Evolutionary conservation across 345 rosid species (phyloP), one percentile per base, ranked within the genome.

Genomic region (Camelina sativa): DNA sequence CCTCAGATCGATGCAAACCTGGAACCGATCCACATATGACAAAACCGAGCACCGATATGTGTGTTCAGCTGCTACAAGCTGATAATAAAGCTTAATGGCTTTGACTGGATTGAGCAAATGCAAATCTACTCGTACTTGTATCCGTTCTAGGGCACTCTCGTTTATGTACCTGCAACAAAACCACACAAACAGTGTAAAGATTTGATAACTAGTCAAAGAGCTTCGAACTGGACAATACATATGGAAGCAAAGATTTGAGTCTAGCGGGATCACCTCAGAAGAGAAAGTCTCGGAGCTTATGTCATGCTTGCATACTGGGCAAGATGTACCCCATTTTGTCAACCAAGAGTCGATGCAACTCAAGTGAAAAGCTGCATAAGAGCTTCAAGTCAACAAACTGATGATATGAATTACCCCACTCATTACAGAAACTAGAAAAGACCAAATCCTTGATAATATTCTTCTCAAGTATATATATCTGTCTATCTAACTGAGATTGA

Each of bases 271-370:
- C 66, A 84, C 95, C 91, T 81, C 83, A 52, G 82, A 74, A 74
- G 78, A 65, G 34, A 78, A 16, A 67, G 34, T 50, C 47, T 79
- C 61, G 28, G 76, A 71, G 75, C 82, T 84, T 73, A 89, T 76
- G 62, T 91, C 93, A 63, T 84, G 85, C 82, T 88, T 91, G 86
- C 93, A 91, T n/a, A 89, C 85, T 1, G 95, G 96, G 83, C 97
- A 88, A 67, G 82, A 83, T 75, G 87, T 84, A 37, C 89, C 90
- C 88, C 91, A 85, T 72, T 87, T 86, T 34, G 87, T 84, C 86
- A 91, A 84, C 97, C 95, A 91, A 12, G 90, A 83, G 55, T 81
- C 91, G 59, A 86, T 85, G 71, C 93, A 86, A 58, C 59, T 76
- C 59, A 87, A 76, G 83, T 89, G 97, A 82, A 84, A 89, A 60